These are phyloP conservation scores for Naumovozyma castellii DNA, from an alignment of 805 yeast species.

Conservation along the genomic window DNA sequence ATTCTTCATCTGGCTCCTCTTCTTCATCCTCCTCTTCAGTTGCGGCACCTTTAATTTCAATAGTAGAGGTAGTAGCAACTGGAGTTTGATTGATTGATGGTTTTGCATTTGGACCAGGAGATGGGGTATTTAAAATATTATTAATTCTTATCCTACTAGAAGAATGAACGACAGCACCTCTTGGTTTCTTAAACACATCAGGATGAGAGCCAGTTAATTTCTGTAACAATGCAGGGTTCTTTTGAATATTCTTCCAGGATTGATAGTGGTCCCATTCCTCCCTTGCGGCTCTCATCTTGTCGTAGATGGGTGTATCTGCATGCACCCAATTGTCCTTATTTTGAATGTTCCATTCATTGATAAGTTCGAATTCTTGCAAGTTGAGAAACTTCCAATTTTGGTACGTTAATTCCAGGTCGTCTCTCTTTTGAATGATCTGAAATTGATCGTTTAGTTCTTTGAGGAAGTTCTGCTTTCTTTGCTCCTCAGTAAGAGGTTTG, in stretches of 20 bases:
- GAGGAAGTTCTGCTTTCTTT: slow-evolving; percentile 8
- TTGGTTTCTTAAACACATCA: background rate
- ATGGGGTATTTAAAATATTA: background rate
- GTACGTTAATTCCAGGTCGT: slow-evolving; percentile 18
- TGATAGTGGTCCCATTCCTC: slow-evolving; percentile 23
- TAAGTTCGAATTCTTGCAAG: slow-evolving; percentile 30
- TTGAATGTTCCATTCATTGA: slow-evolving; percentile 28
- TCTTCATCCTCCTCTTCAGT: slow-evolving; percentile 2
- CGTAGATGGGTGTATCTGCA: slow-evolving; percentile 11
- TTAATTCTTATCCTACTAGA: background rate
- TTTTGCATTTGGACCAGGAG: background rate
- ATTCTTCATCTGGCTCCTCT: slow-evolving; percentile 1
- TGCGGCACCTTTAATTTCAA: background rate
- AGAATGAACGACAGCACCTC: background rate
- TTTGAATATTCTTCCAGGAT: background rate
- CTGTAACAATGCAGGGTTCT: background rate
- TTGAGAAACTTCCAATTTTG: slow-evolving; percentile 30
- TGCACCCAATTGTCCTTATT: slow-evolving; percentile 14
- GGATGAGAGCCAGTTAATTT: background rate
- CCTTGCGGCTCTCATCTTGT: slow-evolving; percentile 13
- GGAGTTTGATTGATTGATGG: background rate
- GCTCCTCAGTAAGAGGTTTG: background rate
- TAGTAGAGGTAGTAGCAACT: background rate
- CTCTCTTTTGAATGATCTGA: slow-evolving; percentile 15
- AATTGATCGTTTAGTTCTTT: slow-evolving; percentile 15